Base-by-base conservation (phyloP, 2,329 filamentous ascomycete species). In the Sclerotiophoma versabilis region DNA sequence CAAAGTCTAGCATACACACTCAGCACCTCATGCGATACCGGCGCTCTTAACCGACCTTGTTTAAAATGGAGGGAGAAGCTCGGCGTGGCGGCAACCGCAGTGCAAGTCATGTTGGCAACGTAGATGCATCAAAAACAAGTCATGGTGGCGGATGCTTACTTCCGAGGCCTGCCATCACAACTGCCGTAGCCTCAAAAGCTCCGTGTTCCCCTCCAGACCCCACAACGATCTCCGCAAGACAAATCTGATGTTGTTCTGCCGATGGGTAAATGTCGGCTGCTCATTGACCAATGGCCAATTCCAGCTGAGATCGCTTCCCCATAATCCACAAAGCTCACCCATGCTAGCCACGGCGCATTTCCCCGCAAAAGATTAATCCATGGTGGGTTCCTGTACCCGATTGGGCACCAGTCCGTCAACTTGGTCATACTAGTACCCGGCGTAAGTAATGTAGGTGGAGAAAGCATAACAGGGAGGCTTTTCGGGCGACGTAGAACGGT, bases 251-350 rank as follows among this genome's bases (percentile, higher is more conserved):
- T 27, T 54, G 7, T 38, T 29, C 26, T 30, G 33, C 50, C 33
- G 45, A 49, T 46, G 51, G 45, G 34, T 54, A 34, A 54, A 49
- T 23, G 23, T 49, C 51, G 46, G 51, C 46, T 25, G 10, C 26
- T 30, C 3, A 14, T n/a, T 19, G 34, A 33, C 45, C 51, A 45
- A 54, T 54, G 26, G 49, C 42, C 39, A n/a, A 5, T 11, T 10
- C 15, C 11, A n/a, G 8, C 27, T 25, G 22, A 36, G 36, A 36
- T 26, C 12, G 17, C 11, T 7, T 45, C 44, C 46, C 38, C 46
- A 49, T 41, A 49, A 14, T 20, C 29, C 34, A 34, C 32, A 26
- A 20, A 29, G 20, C 38, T 36, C 4, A 44, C 8, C 32, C 38
- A 39, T 45, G 41, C 46, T 49, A 54, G 46, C 27, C 7, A 32